Conservation (phyloP, 2,329 filamentous ascomycete genomes). For the Chalara sp. region DNA sequence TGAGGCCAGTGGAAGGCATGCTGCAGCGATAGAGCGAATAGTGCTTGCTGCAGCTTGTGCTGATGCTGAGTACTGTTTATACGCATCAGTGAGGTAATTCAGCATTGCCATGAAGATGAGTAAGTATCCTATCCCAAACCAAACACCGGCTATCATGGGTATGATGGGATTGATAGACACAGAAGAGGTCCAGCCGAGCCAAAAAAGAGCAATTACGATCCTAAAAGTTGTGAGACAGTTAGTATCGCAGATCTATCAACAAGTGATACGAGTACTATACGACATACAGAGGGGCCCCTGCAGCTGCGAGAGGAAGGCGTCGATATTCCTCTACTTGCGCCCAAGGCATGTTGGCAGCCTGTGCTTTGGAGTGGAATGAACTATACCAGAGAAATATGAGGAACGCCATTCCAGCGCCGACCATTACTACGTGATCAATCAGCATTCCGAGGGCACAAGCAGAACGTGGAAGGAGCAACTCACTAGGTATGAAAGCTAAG, state of each 20-base stretch:
- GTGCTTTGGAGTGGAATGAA: constrained; percentile 40
- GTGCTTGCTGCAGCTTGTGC: constrained; percentile 38
- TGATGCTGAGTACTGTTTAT: constrained; percentile 47
- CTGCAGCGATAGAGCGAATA: constrained; percentile 31
- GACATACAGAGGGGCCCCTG: neutral
- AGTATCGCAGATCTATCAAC: too few species aligned
- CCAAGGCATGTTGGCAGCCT: constrained; percentile 38
- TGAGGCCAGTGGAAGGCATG: constrained; percentile 29
- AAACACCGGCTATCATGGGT: constrained; percentile 45
- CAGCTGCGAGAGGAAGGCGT: constrained; percentile 31
- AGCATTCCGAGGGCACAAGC: neutral
- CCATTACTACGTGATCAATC: constrained; percentile 8
- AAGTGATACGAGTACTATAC: too few species aligned
- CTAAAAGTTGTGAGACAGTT: too few species aligned
- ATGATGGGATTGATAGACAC: constrained; percentile 46
- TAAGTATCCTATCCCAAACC: constrained; percentile 44
- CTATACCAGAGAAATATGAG: constrained; percentile 41
- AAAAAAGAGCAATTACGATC: constrained; percentile 45
- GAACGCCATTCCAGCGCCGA: constrained; percentile 44
- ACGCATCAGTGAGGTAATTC: constrained; percentile 47
- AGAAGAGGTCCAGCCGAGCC: constrained; percentile 49
- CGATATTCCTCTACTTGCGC: constrained; percentile 42
- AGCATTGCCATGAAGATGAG: constrained; percentile 51
- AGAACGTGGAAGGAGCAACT: neutral
- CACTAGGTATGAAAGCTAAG: neutral